Evolutionary conservation across 1,139 yeast genomes (phyloP).

Genomic region (Suhomyces wounanorum): DNA sequence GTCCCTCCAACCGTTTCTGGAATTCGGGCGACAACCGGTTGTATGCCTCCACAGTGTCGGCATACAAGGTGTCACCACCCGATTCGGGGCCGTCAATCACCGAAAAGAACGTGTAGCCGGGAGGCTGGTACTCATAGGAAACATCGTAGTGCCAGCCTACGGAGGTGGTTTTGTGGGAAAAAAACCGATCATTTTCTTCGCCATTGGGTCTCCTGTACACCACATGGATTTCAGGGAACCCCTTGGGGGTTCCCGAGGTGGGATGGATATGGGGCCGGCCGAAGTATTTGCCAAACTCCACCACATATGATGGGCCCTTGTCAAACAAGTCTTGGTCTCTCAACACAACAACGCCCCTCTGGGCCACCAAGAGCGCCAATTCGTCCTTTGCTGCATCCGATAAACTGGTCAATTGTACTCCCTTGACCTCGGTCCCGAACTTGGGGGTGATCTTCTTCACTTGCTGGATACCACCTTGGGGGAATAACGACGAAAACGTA

Average conservation of each 20-base stretch:
- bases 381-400: conserved; percentile 36
- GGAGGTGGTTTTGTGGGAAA: conserved; percentile 27
- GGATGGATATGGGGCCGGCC: conserved; percentile 45
- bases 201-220: conserved; percentile 32
- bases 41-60: conserved; percentile 31
- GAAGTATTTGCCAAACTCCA: conserved; percentile 33
- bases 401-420: conserved; percentile 31
- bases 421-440: conserved; percentile 59
- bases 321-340: conserved; percentile 39
- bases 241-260: conserved; percentile 42
- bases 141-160: conserved; percentile 47
- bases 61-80: conserved; percentile 41
- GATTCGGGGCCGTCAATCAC: conserved; percentile 42
- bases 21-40: conserved; percentile 30
- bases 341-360: conserved; percentile 43
- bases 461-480: conserved; percentile 18
- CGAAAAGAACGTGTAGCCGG: conserved; percentile 40
- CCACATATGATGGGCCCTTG: conserved; percentile 35
- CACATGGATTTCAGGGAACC: conserved; percentile 38
- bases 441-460: conserved; percentile 56
- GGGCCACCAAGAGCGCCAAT: conserved; percentile 39
- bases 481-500: conserved; percentile 50
- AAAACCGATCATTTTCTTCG: conserved; percentile 28
- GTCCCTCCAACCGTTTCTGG: conserved; percentile 27
- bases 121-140: conserved; percentile 42